Evolutionary conservation across 306 rosid species (phyloP).

Genomic region (Ochetophila trinervis): DNA sequence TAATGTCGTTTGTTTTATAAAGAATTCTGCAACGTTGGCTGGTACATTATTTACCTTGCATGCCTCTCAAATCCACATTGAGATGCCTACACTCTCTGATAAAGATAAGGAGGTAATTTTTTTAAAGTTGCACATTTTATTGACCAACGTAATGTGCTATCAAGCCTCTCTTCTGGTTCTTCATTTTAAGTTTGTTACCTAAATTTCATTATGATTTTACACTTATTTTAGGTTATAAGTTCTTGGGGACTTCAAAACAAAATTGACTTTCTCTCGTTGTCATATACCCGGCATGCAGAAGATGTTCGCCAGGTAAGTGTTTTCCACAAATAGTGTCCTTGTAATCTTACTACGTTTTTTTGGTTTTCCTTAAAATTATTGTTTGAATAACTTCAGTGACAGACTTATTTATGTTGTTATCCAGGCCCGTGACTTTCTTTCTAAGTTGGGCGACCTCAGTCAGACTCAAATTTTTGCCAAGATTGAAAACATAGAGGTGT

Average conservation of each 20-base stretch:
- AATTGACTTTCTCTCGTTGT: conserved; percentile 51
- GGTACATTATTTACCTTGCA: conserved; percentile 94
- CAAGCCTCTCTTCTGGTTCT: neutral
- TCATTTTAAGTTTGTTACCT: conserved; percentile 4
- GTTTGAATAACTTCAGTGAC: neutral
- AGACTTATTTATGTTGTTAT: neutral
- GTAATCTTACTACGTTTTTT: neutral
- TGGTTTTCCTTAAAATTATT: neutral
- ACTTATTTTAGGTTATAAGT: conserved; percentile 38
- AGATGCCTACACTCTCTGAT: conserved; percentile 87
- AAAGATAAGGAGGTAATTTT: conserved; percentile 71
- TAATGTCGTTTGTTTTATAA: conserved; percentile 77
- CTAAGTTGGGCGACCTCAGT: conserved; percentile 45
- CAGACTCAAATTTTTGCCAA: conserved; percentile 57
- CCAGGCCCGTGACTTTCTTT: conserved; percentile 48
- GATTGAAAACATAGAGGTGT: conserved; percentile 50
- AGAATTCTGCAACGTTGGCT: conserved; percentile 87
- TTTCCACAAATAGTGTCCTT: neutral
- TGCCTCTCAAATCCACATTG: conserved; percentile 80
- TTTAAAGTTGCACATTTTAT: neutral
- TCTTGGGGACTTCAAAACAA: conserved; percentile 51
- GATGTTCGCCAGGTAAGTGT: conserved; percentile 51
- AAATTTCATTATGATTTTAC: neutral
- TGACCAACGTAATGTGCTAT: neutral
- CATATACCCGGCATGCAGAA: conserved; percentile 53